These are phyloP conservation scores for Epichloe aotearoae DNA, from an alignment of 2,329 filamentous ascomycete genomes.

Conservation along the genomic window DNA sequence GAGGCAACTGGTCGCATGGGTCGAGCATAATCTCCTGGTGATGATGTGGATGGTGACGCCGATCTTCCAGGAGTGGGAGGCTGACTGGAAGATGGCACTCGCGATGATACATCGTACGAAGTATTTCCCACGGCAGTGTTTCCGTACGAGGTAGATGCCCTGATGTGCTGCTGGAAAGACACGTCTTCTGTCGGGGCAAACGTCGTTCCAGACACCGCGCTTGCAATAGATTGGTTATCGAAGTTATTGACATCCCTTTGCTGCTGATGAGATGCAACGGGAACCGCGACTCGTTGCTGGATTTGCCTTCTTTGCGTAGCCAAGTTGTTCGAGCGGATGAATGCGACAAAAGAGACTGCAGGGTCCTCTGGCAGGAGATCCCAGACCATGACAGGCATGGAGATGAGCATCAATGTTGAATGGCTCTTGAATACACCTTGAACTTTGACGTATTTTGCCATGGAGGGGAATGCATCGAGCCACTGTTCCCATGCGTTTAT, in stretches of 20 bases:
- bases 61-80: conserved; percentile 10
- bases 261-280: conserved; percentile 3
- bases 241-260: conserved; percentile 12
- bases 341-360: conserved; percentile 44
- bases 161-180: conserved; percentile 4
- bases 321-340: conserved; percentile 45
- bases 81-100: conserved; percentile 7
- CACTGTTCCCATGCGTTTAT: conserved; percentile 47
- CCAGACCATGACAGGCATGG: conserved; percentile 47
- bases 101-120: background rate
- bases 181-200: conserved; percentile 18
- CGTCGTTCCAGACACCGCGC: conserved; percentile 21
- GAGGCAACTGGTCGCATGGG: conserved; percentile 12
- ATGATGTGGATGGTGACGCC: conserved; percentile 10
- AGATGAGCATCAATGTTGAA: conserved; percentile 43
- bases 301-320: conserved; percentile 19
- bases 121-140: background rate
- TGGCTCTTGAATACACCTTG: conserved; percentile 50
- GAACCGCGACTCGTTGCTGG: background rate
- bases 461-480: conserved; percentile 40
- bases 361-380: conserved; percentile 43
- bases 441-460: conserved; percentile 47
- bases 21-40: conserved; percentile 10
- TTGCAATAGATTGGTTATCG: conserved; percentile 12
- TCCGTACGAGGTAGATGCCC: background rate